phyloP scores from a whole-genome alignment of 1,284 basidiomycete species.

The Rugosomyces carneus region DNA sequence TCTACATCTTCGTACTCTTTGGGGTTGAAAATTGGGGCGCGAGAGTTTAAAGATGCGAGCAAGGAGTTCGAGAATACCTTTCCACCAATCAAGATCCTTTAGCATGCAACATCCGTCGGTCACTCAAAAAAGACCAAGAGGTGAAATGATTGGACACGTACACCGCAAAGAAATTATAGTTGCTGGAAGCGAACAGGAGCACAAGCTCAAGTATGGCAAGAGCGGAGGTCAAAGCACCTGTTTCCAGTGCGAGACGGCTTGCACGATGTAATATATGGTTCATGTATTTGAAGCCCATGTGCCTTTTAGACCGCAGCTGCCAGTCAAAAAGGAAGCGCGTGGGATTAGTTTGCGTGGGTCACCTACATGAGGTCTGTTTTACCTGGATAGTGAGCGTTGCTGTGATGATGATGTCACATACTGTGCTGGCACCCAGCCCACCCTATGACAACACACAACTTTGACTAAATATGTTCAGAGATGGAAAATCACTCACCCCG shows the following conservation, averaged over 20 bases:
- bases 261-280: conserved; percentile 1
- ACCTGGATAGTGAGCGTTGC: background rate
- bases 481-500: no score
- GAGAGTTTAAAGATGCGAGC: conserved; percentile 7
- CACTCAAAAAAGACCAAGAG: no score
- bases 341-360: no score
- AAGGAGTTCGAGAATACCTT: conserved; percentile 11
- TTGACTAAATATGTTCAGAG: background rate
- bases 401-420: conserved; percentile 1
- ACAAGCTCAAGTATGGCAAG: background rate
- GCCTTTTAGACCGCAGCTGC: background rate
- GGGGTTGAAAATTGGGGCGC: background rate
- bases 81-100: conserved; percentile 3
- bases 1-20: background rate
- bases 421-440: background rate
- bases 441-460: background rate
- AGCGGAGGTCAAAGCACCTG: background rate
- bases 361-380: background rate
- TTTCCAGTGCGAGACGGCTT: conserved; percentile 1
- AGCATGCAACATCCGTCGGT: no score
- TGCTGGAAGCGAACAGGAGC: background rate
- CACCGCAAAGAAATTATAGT: background rate
- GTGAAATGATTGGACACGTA: background rate
- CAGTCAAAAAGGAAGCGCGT: background rate
- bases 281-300: background rate